A percentile compares a stretch with the other conserved stretches of the same genome.
These are phyloP conservation scores for Chondrus crispus DNA, from an alignment of 23 red algal genomes.

Conservation along the genomic window DNA sequence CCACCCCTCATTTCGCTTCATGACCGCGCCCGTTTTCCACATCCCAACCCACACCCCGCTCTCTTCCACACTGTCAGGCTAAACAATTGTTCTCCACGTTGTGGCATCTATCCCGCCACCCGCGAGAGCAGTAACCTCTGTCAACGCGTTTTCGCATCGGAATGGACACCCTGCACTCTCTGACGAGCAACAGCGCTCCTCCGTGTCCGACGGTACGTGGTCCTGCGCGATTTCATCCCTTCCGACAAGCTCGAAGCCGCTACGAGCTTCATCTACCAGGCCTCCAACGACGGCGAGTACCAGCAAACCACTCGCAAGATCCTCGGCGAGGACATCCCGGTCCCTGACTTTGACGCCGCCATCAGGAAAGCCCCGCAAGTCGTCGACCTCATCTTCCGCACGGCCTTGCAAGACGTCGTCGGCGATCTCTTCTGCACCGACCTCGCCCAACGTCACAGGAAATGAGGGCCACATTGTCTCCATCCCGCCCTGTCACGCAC, in stretches of 20 bases:
- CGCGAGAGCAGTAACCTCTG: too few species aligned
- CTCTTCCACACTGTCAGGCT: too few species aligned
- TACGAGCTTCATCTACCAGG: background rate
- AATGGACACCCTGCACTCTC: too few species aligned
- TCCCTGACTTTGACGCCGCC: background rate
- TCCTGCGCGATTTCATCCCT: background rate
- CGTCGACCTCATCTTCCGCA: background rate
- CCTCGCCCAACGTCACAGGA: background rate
- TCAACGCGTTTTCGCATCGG: too few species aligned
- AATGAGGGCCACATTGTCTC: slow-evolving; percentile 25
- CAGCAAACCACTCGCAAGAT: background rate
- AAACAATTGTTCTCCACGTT: too few species aligned
- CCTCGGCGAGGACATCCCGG: background rate
- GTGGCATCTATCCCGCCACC: too few species aligned
- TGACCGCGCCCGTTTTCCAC: too few species aligned
- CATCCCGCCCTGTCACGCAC: background rate
- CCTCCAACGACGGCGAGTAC: background rate
- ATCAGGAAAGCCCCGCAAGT: slow-evolving; percentile 1
- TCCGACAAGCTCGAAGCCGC: background rate
- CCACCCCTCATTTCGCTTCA: too few species aligned
- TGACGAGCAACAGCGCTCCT: slow-evolving; percentile 19
- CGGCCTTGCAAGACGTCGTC: background rate
- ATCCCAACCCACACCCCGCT: too few species aligned
- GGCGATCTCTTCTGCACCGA: slow-evolving; percentile 4
- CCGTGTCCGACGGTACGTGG: slow-evolving; percentile 17